Base-by-base conservation (phyloP, 2,329 filamentous ascomycete species). In the Chrysosporium queenslandicum region DNA sequence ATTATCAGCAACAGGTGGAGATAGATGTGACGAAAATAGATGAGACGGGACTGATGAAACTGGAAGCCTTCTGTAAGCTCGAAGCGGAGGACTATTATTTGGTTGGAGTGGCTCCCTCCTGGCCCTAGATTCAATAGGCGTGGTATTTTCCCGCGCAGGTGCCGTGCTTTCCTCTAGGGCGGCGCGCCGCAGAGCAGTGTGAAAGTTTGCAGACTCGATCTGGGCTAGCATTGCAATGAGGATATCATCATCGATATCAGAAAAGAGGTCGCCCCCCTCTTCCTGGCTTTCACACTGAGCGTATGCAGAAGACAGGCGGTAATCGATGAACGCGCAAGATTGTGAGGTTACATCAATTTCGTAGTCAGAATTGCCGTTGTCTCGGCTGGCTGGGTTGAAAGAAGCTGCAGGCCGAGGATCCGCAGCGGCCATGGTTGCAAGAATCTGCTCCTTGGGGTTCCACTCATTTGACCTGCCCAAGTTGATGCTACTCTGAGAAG, bases 1-100 rank as follows among this genome's bases (percentile, higher is more conserved):
- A 14, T 46, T 47, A 9, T 50, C 27, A 14, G 27, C 23, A 20
- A 53, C 50, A 20, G 4, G 4, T 23, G 55, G 56, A 32, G 55
- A 41, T 7, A 36, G 25, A 39, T 23, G 23, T n/a, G 23, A 4
- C 9, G 8, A 12, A 21, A 32, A 18, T 27, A 25, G 34, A 8
- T 5, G 25, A 11, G 21, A 30, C 12, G 34, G 20, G 34, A 18
- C n/a, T 3, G 21, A n/a, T n/a, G n/a, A n/a, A n/a, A n/a, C n/a
- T n/a, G n/a, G n/a, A n/a, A n/a, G n/a, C n/a, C n/a, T n/a, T n/a
- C n/a, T n/a, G n/a, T n/a, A n/a, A n/a, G n/a, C n/a, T n/a, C n/a
- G n/a, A n/a, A n/a, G n/a, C n/a, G n/a, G n/a, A n/a, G n/a, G n/a
- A n/a, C n/a, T n/a, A n/a, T n/a, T n/a, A n/a, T n/a, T n/a, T n/a